These are phyloP conservation scores for Byssoonygena ceratinophila DNA, from an alignment of 2,329 filamentous ascomycete genomes.

Conservation along the genomic window DNA sequence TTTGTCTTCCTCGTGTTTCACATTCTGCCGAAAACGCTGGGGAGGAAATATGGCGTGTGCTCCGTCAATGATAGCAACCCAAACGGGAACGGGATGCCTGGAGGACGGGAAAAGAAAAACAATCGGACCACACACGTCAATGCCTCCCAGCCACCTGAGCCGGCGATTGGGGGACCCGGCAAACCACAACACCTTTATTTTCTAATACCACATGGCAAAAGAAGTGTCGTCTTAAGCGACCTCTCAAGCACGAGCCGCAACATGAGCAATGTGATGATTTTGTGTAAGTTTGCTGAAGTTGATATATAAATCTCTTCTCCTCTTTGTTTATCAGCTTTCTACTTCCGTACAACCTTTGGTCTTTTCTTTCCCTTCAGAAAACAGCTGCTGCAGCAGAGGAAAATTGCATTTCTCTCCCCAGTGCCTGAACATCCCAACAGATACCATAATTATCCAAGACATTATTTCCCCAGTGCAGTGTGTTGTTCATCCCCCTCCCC, in stretches of 20 bases:
- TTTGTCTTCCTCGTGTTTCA: not conserved
- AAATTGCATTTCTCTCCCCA: no score
- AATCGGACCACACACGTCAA: not conserved
- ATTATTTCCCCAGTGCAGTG: not conserved
- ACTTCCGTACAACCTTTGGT: no score
- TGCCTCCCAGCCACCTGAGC: not conserved
- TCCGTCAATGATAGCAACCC: not conserved
- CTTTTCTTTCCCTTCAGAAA: no score
- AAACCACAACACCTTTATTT: not conserved
- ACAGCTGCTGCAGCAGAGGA: no score
- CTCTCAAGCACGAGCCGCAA: not conserved
- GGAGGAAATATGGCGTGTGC: not conserved
- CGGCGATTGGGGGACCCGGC: not conserved
- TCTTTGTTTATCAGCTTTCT: not conserved
- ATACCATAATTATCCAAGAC: not conserved
- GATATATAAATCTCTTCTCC: no score
- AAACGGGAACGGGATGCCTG: not conserved
- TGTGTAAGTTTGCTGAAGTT: no score
- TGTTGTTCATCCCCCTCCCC: not conserved
- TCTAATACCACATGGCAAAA: constrained; percentile 5
- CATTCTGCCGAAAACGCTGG: not conserved
- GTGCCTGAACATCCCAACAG: not conserved
- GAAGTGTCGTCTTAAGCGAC: not conserved
- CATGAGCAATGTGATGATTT: not conserved
- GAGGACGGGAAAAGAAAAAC: not conserved